Evolutionary conservation across 805 yeast species (phyloP), one percentile per base, ranked within the genome.

Genomic region (Yamadazyma philogaea): DNA sequence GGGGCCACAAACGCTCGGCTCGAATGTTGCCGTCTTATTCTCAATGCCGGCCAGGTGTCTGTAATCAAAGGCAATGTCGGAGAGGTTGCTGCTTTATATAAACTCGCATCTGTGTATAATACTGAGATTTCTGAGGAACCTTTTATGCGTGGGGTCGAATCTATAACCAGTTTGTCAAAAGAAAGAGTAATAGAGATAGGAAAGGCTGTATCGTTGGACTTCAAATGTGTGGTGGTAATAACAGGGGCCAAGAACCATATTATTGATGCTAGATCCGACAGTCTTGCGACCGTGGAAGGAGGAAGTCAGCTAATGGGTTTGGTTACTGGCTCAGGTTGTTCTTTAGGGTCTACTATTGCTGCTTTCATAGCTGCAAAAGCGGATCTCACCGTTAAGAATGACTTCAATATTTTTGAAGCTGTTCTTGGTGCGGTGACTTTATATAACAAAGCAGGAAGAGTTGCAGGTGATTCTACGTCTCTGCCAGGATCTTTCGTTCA

Each of bases 1-100:
- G 96, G 96, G 20, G 96, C 96, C 0, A 74, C 96, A 0, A 43
- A 55, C 3, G 73, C 77, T 4, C 71, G 97, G 45, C 64, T 66
- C 30, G 53, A 61, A 3, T 66, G 79, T 14, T 75, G 81, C 39
- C 58, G 66, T 20, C 56, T 57, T 0, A 52, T 88, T 7, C 59
- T 89, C 24, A 69, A 80, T 28, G 59, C 70, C 10, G 88, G 87
- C 1, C 75, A 72, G 53, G 74, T 71, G 47, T 67, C 78, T 22
- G 88, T 84, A 20, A 81, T 89, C 49, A 87, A 90, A 59, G 96
- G 96, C 1, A 89, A 89, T 53, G 75, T 79, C 10, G 87, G 91
- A n/a, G 97, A 89, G 54, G 84, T 89, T 2, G 61, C 78, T 40
- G 85, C 91, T 1, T 80, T 82, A 0, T 58, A 59, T 48, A 61